Conservation (phyloP, 1,284 basidiomycete genomes). For the Salmacisia buchloeana region DNA sequence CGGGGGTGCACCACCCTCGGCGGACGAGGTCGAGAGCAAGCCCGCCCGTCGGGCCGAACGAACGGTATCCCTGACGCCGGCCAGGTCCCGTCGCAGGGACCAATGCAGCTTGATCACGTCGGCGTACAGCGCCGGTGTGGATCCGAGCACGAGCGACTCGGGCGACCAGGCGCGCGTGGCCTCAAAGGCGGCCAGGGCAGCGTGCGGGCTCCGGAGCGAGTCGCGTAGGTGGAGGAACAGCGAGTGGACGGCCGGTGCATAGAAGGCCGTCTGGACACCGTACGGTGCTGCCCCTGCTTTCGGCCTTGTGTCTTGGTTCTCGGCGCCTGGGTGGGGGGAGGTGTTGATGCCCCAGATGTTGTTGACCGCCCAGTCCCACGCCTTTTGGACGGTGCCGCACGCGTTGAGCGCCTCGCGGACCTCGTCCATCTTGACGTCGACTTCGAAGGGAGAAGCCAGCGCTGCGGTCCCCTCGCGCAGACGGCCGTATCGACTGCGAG, state of each 20-base stretch:
- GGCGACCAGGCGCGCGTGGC: slow-evolving; percentile 28
- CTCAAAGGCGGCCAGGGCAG: slow-evolving; percentile 26
- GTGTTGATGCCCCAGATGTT: slow-evolving; percentile 2
- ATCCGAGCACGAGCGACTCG: slow-evolving; percentile 38
- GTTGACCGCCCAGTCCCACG: background rate
- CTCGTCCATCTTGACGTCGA: slow-evolving; percentile 8
- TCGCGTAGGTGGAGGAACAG: slow-evolving; percentile 37
- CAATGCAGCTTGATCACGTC: slow-evolving; percentile 25
- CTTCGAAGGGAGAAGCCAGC: background rate
- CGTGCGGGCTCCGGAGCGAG: slow-evolving; percentile 28
- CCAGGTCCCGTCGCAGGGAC: background rate
- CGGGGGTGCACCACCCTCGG: background rate
- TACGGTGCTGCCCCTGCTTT: slow-evolving; percentile 16
- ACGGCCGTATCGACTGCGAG: slow-evolving; percentile 1
- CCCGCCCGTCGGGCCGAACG: background rate
- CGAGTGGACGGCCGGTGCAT: slow-evolving; percentile 37
- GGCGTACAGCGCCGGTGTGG: slow-evolving; percentile 36
- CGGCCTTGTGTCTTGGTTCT: background rate
- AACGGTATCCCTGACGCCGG: background rate
- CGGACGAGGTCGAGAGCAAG: background rate
- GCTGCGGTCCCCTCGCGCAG: background rate
- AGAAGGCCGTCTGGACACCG: slow-evolving; percentile 35
- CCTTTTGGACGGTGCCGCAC: background rate
- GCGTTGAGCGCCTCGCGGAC: slow-evolving; percentile 1
- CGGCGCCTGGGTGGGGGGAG: background rate